Evolutionary conservation across 495 filamentous ascomycete genomes (phyloP).

Genomic region (Choiromyces venosus): DNA sequence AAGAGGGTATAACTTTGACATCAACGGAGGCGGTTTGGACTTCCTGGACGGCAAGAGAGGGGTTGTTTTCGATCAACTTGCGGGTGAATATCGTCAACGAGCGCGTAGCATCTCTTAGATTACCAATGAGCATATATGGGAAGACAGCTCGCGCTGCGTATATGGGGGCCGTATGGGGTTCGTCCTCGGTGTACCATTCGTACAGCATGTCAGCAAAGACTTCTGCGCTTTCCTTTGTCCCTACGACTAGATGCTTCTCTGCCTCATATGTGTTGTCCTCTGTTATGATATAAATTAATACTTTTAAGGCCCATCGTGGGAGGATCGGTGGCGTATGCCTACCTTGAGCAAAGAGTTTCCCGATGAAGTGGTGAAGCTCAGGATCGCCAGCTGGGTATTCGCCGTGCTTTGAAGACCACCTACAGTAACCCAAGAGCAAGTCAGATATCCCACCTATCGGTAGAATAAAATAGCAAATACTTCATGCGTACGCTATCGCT

Average conservation of each 20-base stretch:
- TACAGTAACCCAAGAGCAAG: constrained; percentile 38
- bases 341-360: constrained; percentile 79
- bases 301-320: constrained; percentile 1
- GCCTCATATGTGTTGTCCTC: constrained; percentile 88
- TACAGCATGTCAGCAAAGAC: constrained; percentile 77
- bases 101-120: constrained; percentile 80
- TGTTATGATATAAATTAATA: constrained; percentile 38
- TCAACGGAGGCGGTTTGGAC: constrained; percentile 71
- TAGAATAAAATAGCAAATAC: background rate
- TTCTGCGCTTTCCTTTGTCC: constrained; percentile 82
- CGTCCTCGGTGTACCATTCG: constrained; percentile 85
- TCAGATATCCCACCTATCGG: constrained; percentile 6
- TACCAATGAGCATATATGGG: constrained; percentile 84
- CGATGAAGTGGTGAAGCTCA: constrained; percentile 89
- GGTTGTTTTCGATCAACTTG: constrained; percentile 62
- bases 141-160: constrained; percentile 87
- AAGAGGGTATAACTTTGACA: constrained; percentile 69
- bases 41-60: constrained; percentile 67
- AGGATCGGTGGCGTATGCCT: constrained; percentile 14
- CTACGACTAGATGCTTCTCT: constrained; percentile 81
- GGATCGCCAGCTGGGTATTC: constrained; percentile 89
- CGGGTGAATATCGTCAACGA: constrained; percentile 73
- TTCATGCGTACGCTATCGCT: constrained; percentile 61
- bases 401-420: constrained; percentile 79
- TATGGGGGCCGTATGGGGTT: constrained; percentile 78